A percentile compares a stretch with the other conserved stretches of the same genome.
phyloP scores from a whole-genome alignment of 331 rosid genomes.

The Stylosanthes scabra region DNA sequence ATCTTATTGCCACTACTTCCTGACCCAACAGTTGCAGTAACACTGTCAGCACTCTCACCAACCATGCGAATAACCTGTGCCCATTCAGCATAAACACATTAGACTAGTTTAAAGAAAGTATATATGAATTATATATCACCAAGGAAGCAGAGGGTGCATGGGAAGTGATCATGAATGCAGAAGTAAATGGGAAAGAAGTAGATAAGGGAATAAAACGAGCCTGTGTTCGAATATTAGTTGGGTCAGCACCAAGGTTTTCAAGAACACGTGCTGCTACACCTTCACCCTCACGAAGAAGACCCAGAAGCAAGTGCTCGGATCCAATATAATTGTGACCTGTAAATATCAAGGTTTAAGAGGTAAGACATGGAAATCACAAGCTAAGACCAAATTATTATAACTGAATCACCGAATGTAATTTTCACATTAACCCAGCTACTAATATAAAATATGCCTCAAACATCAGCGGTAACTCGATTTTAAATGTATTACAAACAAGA shows the following conservation, averaged over 20 bases:
- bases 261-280: conserved; percentile 99
- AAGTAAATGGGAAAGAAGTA: background rate
- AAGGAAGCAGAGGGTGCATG: background rate
- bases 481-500: too few relatives aligned
- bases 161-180: background rate
- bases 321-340: conserved; percentile 98
- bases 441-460: background rate
- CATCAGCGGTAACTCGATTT: too few relatives aligned
- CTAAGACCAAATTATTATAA: conserved; percentile 9
- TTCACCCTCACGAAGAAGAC: conserved; percentile 98
- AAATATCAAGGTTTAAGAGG: conserved; percentile 39
- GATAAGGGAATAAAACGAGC: conserved; percentile 45
- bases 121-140: background rate
- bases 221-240: conserved; percentile 97
- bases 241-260: conserved; percentile 97
- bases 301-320: conserved; percentile 98
- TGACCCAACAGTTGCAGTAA: conserved; percentile 89
- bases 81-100: conserved; percentile 16
- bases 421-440: background rate
- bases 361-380: conserved; percentile 13
- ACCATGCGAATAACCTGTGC: conserved; percentile 98
- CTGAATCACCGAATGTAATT: background rate
- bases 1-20: conserved; percentile 90
- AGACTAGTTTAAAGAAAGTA: background rate
- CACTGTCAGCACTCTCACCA: conserved; percentile 98